Evolutionary conservation across 1,284 basidiomycete species (phyloP).

Genomic region (Ceratorhiza oryzae-sativae): DNA sequence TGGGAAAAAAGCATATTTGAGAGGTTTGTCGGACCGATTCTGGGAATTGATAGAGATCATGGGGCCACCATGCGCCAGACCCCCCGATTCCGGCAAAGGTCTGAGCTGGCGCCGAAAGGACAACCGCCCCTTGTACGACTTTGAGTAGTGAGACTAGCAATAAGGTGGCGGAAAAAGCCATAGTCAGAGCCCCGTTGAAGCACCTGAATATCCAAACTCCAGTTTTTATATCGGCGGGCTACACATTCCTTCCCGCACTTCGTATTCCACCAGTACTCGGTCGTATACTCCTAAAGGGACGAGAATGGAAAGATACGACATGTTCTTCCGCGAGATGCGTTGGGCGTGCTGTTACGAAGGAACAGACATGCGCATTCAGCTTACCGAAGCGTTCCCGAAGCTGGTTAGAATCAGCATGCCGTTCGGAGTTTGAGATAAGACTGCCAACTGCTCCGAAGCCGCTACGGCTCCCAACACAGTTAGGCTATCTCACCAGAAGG

Average conservation of each 20-base stretch:
- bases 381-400: constrained; percentile 27
- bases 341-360: not conserved
- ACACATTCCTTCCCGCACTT: not conserved
- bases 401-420: not conserved
- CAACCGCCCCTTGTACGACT: constrained; percentile 1
- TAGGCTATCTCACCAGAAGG: not conserved
- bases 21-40: constrained; percentile 53
- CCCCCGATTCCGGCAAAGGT: constrained; percentile 51
- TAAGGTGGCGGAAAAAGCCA: not conserved
- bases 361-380: constrained; percentile 26
- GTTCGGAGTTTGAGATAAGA: not conserved
- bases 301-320: not conserved
- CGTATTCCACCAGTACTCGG: not conserved
- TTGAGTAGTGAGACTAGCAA: not conserved
- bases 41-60: constrained; percentile 55
- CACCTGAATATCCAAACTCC: not conserved
- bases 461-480: not conserved
- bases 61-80: constrained; percentile 59
- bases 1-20: constrained; percentile 54
- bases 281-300: constrained; percentile 15
- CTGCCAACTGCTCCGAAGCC: not conserved
- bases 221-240: constrained; percentile 2
- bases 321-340: not conserved
- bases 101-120: constrained; percentile 45
- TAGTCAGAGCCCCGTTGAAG: not conserved